Base-by-base conservation (phyloP, 176 grass and related monocot genomes). In the Phyllostachys edulis region DNA sequence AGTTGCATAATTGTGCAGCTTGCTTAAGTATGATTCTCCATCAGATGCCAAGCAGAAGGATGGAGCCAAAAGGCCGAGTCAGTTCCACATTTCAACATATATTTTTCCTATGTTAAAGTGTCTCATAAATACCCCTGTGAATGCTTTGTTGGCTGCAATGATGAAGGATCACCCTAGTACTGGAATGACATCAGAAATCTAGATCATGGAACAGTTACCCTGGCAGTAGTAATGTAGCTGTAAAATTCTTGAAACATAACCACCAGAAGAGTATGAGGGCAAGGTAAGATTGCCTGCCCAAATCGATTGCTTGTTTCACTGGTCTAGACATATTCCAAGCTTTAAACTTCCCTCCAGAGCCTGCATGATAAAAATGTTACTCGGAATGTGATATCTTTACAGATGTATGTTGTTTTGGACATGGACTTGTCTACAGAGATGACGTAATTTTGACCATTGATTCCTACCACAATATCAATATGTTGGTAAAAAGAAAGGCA, bases 1-100 rank as follows among this genome's bases (percentile, higher is more conserved):
- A 66, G 13, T 13, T 64, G 67, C 41, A 72, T 63, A 79, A 79
- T 86, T 63, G 29, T 24, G 21, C 41, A 26, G 34, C 29, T 55
- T 74, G 44, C 21, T 86, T 70, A 29, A 71, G 42, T 7, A 26
- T 80, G 84, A 85, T 79, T 80, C 56, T 86, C 56, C 84, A 9
- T 55, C 44, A 80, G 62, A 67, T 85, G 63, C 82, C 45, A 84
- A 54, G 36, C 20, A 52, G 0, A 32, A 32, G 67, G 21, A 72
- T 80, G 67, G 32, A 42, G 34, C 20, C 67, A 73, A 65, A 71
- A 73, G 36, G 68, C 57, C 18, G 66, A 79, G n/a, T 80, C 76
- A 65, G 36, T 26, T 29, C 56, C 10, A 80, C 57, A 49, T 76
- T 39, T 56, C 13, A 64, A 64, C 44, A 36, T 64, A 38, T 51